Evolutionary conservation across 2,329 filamentous ascomycete species (phyloP).

Genomic region (Verticillium nonalfalfae): DNA sequence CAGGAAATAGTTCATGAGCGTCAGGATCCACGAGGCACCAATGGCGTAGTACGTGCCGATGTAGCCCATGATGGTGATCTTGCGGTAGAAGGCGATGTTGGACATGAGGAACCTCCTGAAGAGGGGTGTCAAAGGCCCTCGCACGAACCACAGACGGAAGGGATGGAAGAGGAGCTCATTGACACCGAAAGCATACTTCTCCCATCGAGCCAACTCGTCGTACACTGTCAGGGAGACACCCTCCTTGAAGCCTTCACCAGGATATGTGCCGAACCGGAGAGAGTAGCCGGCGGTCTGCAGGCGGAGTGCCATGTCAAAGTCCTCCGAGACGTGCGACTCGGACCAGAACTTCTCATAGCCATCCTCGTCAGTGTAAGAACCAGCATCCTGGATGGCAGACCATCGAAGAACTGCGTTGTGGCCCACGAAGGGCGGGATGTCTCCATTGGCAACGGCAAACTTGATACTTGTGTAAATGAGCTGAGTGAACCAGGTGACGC

Average conservation of each 20-base stretch:
- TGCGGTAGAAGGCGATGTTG: slow-evolving; percentile 58
- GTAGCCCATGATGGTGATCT: slow-evolving; percentile 66
- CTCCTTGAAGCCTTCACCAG: slow-evolving; percentile 64
- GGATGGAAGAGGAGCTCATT: slow-evolving; percentile 68
- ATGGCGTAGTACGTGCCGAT: slow-evolving; percentile 66
- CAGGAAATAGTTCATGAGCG: slow-evolving; percentile 63
- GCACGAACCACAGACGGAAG: slow-evolving; percentile 52
- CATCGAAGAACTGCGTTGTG: slow-evolving; percentile 73
- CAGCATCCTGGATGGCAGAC: slow-evolving; percentile 28
- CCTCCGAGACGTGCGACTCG: slow-evolving; percentile 69
- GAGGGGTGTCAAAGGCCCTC: slow-evolving; percentile 59
- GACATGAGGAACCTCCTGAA: slow-evolving; percentile 55
- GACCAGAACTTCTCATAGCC: slow-evolving; percentile 67
- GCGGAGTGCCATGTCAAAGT: slow-evolving; percentile 70
- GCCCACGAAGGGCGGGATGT: slow-evolving; percentile 69
- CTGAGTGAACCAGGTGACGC: slow-evolving; percentile 73
- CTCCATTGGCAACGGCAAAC: slow-evolving; percentile 64
- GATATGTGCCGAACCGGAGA: slow-evolving; percentile 63
- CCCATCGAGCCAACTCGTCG: slow-evolving; percentile 66
- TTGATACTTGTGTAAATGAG: slow-evolving; percentile 69
- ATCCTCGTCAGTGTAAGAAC: slow-evolving; percentile 21
- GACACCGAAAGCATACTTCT: slow-evolving; percentile 68
- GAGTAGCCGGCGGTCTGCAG: slow-evolving; percentile 63
- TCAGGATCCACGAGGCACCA: slow-evolving; percentile 60
- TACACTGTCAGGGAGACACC: slow-evolving; percentile 69